Conservation (phyloP, 345 rosid genomes). For the Dipteronia dyeriana region DNA sequence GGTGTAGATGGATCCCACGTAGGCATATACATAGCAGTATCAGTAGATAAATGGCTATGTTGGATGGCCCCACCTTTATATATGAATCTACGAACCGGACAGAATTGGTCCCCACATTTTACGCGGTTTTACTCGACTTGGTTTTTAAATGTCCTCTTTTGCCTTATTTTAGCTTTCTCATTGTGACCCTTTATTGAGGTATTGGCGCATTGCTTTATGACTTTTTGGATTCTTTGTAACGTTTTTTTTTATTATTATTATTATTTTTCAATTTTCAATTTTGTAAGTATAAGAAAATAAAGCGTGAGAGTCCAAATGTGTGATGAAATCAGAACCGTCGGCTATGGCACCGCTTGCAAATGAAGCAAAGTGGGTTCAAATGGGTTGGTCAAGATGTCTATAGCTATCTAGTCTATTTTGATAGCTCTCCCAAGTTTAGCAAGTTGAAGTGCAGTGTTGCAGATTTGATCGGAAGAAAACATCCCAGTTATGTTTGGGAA, state of each 20-base stretch:
- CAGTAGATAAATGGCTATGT: not conserved
- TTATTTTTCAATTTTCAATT: no score
- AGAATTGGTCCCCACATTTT: constrained; percentile 11
- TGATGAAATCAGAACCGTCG: not conserved
- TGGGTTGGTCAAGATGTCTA: not conserved
- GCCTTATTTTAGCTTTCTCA: not conserved
- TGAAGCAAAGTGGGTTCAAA: constrained; percentile 13
- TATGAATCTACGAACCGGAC: not conserved
- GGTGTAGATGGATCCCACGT: not conserved
- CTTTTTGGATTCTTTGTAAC: no score
- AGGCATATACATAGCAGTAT: not conserved
- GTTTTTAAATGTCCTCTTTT: not conserved
- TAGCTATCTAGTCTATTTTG: no score
- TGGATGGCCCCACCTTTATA: not conserved
- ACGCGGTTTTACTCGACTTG: constrained; percentile 10
- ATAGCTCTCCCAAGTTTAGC: no score
- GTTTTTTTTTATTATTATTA: no score
- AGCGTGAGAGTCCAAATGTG: not conserved
- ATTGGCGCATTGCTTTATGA: no score
- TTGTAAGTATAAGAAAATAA: no score
- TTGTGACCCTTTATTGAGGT: not conserved
- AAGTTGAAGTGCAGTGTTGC: no score
- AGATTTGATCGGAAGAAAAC: no score
- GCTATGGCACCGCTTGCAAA: not conserved
- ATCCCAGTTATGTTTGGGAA: no score